A percentile compares a stretch with the other conserved stretches of the same genome.
Conservation (phyloP, 768 basidiomycete species). For the Tremella mesenterica region DNA sequence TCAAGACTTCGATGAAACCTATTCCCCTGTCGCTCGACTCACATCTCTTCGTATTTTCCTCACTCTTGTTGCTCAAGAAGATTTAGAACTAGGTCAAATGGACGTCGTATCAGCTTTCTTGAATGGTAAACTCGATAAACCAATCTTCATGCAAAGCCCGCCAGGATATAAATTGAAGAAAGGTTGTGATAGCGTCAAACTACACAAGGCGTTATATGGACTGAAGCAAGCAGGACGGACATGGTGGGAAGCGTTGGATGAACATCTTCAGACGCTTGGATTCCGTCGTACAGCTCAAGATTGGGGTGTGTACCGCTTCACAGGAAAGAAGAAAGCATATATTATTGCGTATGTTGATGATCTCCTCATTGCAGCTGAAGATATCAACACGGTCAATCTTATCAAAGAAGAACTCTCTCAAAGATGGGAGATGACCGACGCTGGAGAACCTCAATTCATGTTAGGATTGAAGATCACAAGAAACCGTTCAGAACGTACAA, state of each 20-base stretch:
- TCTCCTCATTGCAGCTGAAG: too few relatives aligned
- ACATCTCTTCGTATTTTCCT: too few relatives aligned
- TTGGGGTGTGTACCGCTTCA: neutral
- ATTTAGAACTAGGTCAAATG: slow-evolving; percentile 13
- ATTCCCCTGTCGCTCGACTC: slow-evolving; percentile 30
- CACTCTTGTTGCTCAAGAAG: neutral
- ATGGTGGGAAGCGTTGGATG: slow-evolving; percentile 5
- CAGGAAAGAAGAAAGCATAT: too few relatives aligned
- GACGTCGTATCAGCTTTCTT: slow-evolving; percentile 18
- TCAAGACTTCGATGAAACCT: slow-evolving; percentile 42
- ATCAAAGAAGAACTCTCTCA: neutral
- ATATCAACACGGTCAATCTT: too few relatives aligned
- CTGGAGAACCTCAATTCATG: slow-evolving; percentile 4
- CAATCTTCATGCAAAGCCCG: slow-evolving; percentile 1
- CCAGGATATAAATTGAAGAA: too few relatives aligned
- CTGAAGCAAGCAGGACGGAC: slow-evolving; percentile 5
- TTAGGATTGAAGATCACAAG: neutral
- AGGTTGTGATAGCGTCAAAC: neutral
- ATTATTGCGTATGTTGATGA: slow-evolving; percentile 16
- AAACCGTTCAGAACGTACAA: neutral
- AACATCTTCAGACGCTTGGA: slow-evolving; percentile 6
- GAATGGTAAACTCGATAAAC: slow-evolving; percentile 11
- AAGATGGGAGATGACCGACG: neutral
- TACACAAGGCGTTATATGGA: slow-evolving; percentile 10
- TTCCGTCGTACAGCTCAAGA: neutral